phyloP scores from a whole-genome alignment of 2,329 filamentous ascomycete genomes.

The Cordyceps tenuipes region DNA sequence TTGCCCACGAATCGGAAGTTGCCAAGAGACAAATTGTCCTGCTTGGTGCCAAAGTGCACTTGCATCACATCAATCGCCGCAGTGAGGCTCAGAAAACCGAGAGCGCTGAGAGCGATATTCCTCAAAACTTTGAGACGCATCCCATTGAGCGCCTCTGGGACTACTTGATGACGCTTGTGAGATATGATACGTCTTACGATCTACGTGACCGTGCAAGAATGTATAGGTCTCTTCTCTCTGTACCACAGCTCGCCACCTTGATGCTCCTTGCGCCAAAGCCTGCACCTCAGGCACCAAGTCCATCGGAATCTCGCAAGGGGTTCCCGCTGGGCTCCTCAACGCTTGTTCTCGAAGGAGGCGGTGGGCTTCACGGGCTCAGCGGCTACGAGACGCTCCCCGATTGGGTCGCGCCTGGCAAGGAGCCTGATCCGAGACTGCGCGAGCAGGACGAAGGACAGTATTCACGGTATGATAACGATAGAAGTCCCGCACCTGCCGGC shows the following conservation, averaged over 20 bases:
- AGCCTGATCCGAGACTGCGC: slow-evolving; percentile 69
- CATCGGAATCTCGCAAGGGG: slow-evolving; percentile 72
- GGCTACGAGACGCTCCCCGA: slow-evolving; percentile 75
- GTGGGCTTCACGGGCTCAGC: slow-evolving; percentile 61
- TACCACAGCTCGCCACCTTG: slow-evolving; percentile 80
- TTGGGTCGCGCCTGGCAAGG: slow-evolving; percentile 73
- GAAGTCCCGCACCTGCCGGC: slow-evolving; percentile 44
- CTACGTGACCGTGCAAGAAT: slow-evolving; percentile 84
- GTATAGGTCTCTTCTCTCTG: slow-evolving; percentile 74
- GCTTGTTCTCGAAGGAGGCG: slow-evolving; percentile 71
- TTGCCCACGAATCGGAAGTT: slow-evolving; percentile 72
- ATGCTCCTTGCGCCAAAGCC: slow-evolving; percentile 92
- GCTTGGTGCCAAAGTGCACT: slow-evolving; percentile 90
- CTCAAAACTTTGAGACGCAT: slow-evolving; percentile 38
- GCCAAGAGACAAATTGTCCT: slow-evolving; percentile 89
- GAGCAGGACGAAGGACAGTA: slow-evolving; percentile 36
- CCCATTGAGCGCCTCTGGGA: slow-evolving; percentile 72
- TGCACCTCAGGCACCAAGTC: slow-evolving; percentile 80
- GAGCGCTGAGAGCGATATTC: slow-evolving; percentile 24
- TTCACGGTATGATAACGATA: slow-evolving; percentile 24
- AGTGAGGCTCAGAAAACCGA: slow-evolving; percentile 33
- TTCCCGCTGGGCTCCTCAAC: slow-evolving; percentile 78
- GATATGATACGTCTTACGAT: slow-evolving; percentile 93
- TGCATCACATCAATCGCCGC: slow-evolving; percentile 71
- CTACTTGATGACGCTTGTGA: slow-evolving; percentile 74